A percentile compares a stretch with the other conserved stretches of the same genome.
These are phyloP conservation scores for Haematococcus sp. DNA, from an alignment of 139 green algal species.

Conservation along the genomic window DNA sequence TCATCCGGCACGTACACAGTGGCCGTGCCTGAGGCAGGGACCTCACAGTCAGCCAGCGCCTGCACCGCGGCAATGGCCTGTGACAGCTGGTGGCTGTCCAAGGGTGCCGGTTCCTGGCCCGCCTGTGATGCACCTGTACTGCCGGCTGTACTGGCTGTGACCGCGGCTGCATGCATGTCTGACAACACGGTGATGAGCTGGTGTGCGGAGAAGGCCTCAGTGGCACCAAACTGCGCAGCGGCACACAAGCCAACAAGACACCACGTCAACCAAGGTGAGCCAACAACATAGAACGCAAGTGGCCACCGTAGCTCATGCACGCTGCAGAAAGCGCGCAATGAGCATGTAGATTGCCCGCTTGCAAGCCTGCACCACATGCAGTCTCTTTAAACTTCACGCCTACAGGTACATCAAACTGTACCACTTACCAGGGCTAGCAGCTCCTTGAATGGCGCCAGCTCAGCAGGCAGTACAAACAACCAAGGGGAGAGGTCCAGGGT, in stretches of 20 bases:
- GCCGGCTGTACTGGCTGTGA: neutral
- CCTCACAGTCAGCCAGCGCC: constrained; percentile 31
- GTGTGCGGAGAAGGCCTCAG: constrained; percentile 45
- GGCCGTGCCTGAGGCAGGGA: constrained; percentile 4
- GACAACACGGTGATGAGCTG: constrained; percentile 62
- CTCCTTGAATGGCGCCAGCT: constrained; percentile 67
- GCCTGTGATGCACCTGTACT: constrained; percentile 5
- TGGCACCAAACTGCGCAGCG: constrained; percentile 51
- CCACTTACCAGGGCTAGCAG: constrained; percentile 40
- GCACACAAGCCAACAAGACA: too few relatives aligned
- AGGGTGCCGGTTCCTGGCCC: constrained; percentile 5
- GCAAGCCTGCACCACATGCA: too few relatives aligned
- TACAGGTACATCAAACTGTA: neutral
- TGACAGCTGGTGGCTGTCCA: constrained; percentile 42
- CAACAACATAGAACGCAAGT: neutral
- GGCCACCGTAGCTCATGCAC: too few relatives aligned
- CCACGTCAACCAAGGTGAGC: neutral
- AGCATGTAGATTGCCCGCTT: too few relatives aligned
- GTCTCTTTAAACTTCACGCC: too few relatives aligned
- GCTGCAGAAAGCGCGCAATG: too few relatives aligned
- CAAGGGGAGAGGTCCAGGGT: constrained; percentile 67
- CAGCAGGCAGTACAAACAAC: constrained; percentile 65
- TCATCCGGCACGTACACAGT: constrained; percentile 59
- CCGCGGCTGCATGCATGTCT: constrained; percentile 27
- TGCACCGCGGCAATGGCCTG: constrained; percentile 55